Base-by-base conservation (phyloP, 108 stramenopile genomes). In the Cyclotella sp. region DNA sequence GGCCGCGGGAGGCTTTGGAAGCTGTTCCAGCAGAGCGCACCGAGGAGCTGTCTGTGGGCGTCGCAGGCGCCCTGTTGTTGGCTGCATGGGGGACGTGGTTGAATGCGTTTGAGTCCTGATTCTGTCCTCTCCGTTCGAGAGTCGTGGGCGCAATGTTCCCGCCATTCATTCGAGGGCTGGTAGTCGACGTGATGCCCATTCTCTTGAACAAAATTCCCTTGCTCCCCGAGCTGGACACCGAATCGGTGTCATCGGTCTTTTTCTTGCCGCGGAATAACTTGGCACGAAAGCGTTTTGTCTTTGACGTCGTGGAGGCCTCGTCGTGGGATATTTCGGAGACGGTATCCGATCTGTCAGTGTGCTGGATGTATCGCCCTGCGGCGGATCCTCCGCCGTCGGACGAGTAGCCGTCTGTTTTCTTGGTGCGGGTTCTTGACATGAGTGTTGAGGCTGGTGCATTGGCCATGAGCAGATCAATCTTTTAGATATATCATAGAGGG, bases 261-360 rank as follows among this genome's bases (percentile, higher is more conserved):
- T 55, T 51, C 60, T 72, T 72, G 43, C 39, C 45, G 21, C 72
- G 45, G 49, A 61, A 62, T 5, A 34, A 34, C 34, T 34, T 34
- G 26, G 45, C 19, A 22, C 12, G 45, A 24, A n/a, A 21, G 52
- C 41, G 54, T 47, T 11, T 64, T n/a, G 44, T 47, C 0, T 46
- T 42, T 24, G 71, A 72, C 18, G 18, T 49, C 30, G 54, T 26
- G 24, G 64, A 51, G 28, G 78, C 27, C 12, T 60, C 66, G 57
- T 71, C 78, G 44, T 67, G 34, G 45, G 78, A 79, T n/a, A 79
- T 64, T 57, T 79, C 78, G 41, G 78, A 79, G 27, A 79, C 68
- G 26, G 68, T 43, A 45, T 79, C 78, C 65, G 70, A 71, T 62
- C 40, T 26, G 51, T 72, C 39, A 3, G 47, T n/a, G 7, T 9